phyloP scores from a whole-genome alignment of 106 monocot genomes.

The Acorus calamus region DNA sequence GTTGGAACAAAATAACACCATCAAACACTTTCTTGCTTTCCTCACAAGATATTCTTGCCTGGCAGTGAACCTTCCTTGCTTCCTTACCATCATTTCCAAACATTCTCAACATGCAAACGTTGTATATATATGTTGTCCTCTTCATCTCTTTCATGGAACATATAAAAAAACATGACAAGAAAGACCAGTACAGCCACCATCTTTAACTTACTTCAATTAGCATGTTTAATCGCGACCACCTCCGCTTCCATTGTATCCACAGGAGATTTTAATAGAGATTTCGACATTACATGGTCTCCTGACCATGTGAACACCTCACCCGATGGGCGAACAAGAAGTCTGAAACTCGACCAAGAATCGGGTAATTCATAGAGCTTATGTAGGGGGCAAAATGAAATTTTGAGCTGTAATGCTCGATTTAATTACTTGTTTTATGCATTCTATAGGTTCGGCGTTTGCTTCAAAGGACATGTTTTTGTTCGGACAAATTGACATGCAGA shows the following conservation, averaged over 20 bases:
- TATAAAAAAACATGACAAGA: constrained; percentile 5
- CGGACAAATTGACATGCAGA: constrained; percentile 38
- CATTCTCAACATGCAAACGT: background rate
- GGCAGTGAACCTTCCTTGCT: background rate
- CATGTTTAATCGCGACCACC: constrained; percentile 2
- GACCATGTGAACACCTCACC: constrained; percentile 41
- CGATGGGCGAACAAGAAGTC: constrained; percentile 34
- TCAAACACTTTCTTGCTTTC: too few species aligned
- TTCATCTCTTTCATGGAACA: background rate
- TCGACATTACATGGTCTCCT: constrained; percentile 49
- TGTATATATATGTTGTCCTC: constrained; percentile 1
- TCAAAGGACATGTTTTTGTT: constrained; percentile 45
- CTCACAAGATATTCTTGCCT: constrained; percentile 19
- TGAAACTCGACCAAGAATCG: constrained; percentile 46
- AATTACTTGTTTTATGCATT: background rate
- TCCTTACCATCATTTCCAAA: background rate
- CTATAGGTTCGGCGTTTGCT: constrained; percentile 22
- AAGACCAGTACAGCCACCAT: background rate
- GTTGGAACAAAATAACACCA: too few species aligned
- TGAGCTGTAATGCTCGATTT: background rate
- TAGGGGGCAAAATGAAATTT: background rate
- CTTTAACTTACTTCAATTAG: background rate
- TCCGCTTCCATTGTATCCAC: constrained; percentile 35
- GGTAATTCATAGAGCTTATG: constrained; percentile 14
- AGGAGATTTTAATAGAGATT: constrained; percentile 39